Conservation (phyloP, 495 filamentous ascomycete species). For the Hyaloscypha bicolor region DNA sequence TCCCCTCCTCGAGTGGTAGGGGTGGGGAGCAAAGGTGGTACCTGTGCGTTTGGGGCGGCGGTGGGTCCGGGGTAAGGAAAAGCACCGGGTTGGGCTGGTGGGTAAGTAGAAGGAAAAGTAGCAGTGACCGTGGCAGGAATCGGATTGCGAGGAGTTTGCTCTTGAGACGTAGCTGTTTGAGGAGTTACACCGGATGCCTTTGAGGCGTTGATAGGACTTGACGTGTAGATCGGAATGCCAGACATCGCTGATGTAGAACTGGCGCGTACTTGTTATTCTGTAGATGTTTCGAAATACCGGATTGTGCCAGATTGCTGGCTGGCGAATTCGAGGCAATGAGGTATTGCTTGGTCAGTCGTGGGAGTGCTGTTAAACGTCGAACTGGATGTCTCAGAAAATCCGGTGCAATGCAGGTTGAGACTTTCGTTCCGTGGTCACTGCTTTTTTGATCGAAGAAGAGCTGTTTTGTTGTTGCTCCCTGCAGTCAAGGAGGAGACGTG, state of each 20-base stretch:
- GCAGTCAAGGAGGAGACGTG: too few relatives aligned
- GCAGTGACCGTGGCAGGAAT: conserved; percentile 16
- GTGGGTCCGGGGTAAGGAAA: conserved; percentile 29
- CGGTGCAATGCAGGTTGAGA: too few relatives aligned
- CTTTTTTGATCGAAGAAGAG: too few relatives aligned
- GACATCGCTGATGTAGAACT: conserved; percentile 36
- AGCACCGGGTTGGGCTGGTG: conserved; percentile 26
- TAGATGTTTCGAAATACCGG: not conserved
- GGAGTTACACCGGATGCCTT: conserved; percentile 42
- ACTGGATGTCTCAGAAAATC: too few relatives aligned
- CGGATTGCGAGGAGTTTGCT: conserved; percentile 4
- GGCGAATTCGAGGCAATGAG: not conserved
- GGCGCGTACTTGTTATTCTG: not conserved
- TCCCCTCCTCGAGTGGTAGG: conserved; percentile 34
- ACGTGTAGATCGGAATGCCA: conserved; percentile 52
- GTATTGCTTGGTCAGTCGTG: too few relatives aligned
- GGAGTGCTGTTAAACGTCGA: too few relatives aligned
- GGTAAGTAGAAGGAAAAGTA: conserved; percentile 22
- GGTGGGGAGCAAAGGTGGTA: conserved; percentile 27
- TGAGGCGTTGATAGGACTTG: conserved; percentile 47
- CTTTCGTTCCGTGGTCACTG: too few relatives aligned
- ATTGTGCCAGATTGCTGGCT: not conserved
- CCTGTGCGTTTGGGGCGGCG: conserved; percentile 10
- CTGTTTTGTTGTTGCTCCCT: too few relatives aligned
- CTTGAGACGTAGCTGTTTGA: conserved; percentile 34